These are phyloP conservation scores for Komagataella mondaviorum DNA, from an alignment of 805 yeast species.

Conservation along the genomic window DNA sequence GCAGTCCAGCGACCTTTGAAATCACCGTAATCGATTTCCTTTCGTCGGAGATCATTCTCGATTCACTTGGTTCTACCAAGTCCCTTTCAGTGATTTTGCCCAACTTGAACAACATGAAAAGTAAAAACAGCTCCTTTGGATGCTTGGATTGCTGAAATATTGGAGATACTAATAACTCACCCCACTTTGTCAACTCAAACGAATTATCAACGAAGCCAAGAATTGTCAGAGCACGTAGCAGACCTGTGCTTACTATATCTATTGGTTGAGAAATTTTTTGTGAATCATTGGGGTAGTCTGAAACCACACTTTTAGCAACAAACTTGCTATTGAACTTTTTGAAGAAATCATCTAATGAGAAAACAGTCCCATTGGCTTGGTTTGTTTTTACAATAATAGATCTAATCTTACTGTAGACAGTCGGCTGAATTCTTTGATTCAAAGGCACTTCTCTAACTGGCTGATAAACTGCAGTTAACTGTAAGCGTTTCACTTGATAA, in stretches of 20 bases:
- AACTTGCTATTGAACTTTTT: slow-evolving; percentile 17
- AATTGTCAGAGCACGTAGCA: slow-evolving; percentile 38
- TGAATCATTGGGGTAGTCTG: slow-evolving; percentile 10
- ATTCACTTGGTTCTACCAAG: slow-evolving; percentile 19
- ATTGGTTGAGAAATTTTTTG: slow-evolving; percentile 24
- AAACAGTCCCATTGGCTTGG: slow-evolving; percentile 16
- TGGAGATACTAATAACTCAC: slow-evolving; percentile 24
- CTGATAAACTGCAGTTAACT: slow-evolving; percentile 24
- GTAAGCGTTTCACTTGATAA: slow-evolving; percentile 61
- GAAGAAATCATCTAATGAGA: slow-evolving; percentile 16
- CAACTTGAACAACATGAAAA: slow-evolving; percentile 29
- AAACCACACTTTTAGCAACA: slow-evolving; percentile 11
- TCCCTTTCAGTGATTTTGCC: slow-evolving; percentile 25
- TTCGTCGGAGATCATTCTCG: slow-evolving; percentile 15
- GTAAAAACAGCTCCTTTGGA: slow-evolving; percentile 28
- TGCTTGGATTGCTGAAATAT: slow-evolving; percentile 16
- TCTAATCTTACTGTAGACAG: slow-evolving; percentile 28
- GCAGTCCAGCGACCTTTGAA: slow-evolving; percentile 33
- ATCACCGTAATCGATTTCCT: slow-evolving; percentile 23
- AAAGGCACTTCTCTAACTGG: slow-evolving; percentile 19
- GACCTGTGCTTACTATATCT: slow-evolving; percentile 44
- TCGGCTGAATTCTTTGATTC: slow-evolving; percentile 39
- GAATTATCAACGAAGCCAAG: slow-evolving; percentile 31
- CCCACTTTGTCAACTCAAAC: slow-evolving; percentile 35
- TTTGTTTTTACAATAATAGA: slow-evolving; percentile 17